A percentile compares a stretch with the other conserved stretches of the same genome.
Evolutionary conservation across 306 rosid genomes (phyloP).

Genomic region (Prunus mira): DNA sequence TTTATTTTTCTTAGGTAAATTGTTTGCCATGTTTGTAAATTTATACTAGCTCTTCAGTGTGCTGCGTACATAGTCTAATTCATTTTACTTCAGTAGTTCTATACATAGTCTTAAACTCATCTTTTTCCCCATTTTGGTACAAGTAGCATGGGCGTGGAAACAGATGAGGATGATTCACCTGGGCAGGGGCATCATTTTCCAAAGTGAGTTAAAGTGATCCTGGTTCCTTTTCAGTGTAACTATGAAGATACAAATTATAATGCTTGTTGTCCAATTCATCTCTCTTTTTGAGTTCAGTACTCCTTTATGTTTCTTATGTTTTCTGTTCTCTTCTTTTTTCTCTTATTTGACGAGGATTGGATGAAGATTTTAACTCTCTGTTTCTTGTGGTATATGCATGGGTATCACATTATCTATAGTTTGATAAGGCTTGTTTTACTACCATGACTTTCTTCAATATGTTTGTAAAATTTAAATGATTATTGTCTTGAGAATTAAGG

Average conservation of each 20-base stretch:
- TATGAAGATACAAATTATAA: slow-evolving; percentile 6
- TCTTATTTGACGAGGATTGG: background rate
- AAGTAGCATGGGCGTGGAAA: slow-evolving; percentile 39
- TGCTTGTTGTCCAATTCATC: background rate
- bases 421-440: background rate
- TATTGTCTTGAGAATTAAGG: background rate
- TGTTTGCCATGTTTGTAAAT: background rate
- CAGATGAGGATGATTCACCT: slow-evolving; percentile 36
- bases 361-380: background rate
- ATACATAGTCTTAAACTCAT: background rate
- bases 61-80: too few species aligned
- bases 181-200: slow-evolving; percentile 66
- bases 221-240: slow-evolving; percentile 10
- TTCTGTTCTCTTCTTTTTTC: background rate
- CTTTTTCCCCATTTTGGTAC: slow-evolving; percentile 4
- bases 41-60: background rate
- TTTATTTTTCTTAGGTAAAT: background rate
- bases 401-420: background rate
- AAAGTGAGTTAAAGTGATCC: slow-evolving; percentile 49
- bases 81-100: background rate
- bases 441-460: background rate
- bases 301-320: background rate
- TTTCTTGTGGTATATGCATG: background rate
- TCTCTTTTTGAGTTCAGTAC: background rate
- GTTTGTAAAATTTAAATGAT: background rate